Percentiles rank a stretch among this genome's conserved stretches.
These are phyloP conservation scores for Hypholoma sublateritium DNA, from an alignment of 768 basidiomycete genomes.

Conservation along the genomic window DNA sequence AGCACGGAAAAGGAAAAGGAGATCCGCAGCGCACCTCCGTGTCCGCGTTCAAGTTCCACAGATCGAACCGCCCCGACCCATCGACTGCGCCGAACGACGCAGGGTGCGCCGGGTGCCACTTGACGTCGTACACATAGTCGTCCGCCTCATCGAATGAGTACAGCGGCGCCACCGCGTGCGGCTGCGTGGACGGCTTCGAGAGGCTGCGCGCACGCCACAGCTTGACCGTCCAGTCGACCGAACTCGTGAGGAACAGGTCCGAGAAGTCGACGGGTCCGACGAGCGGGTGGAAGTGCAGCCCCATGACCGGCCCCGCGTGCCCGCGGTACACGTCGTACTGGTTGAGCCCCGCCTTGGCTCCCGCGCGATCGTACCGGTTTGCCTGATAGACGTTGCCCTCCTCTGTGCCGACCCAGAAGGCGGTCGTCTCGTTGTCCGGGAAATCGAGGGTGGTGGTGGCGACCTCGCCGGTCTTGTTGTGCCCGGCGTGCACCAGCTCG, in stretches of 20 bases:
- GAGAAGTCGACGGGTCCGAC: constrained; percentile 92
- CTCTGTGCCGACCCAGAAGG: constrained; percentile 97
- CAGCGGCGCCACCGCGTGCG: constrained; percentile 65
- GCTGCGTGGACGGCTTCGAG: constrained; percentile 67
- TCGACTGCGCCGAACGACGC: constrained; percentile 93
- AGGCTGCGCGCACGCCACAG: constrained; percentile 86
- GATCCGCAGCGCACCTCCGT: constrained; percentile 70
- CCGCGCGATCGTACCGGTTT: constrained; percentile 94
- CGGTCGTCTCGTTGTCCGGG: constrained; percentile 93
- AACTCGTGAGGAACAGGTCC: constrained; percentile 90
- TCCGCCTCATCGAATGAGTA: constrained; percentile 97
- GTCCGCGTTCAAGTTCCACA: constrained; percentile 98
- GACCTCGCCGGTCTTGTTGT: constrained; percentile 97
- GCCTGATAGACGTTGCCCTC: constrained; percentile 98
- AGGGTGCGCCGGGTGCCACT: constrained; percentile 97
- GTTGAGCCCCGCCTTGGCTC: constrained; percentile 93
- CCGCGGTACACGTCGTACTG: constrained; percentile 91
- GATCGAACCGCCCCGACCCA: constrained; percentile 91
- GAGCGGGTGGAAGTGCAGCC: constrained; percentile 91
- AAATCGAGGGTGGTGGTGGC: constrained; percentile 93
- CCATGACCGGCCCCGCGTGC: constrained; percentile 92
- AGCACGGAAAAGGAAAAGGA: neutral
- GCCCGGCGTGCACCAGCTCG: constrained; percentile 83
- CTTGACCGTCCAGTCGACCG: constrained; percentile 98
- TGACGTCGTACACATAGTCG: constrained; percentile 98